A percentile compares a stretch with the other conserved stretches of the same genome.
Evolutionary conservation across 1,139 yeast genomes (phyloP).

Genomic region (Debaryomyces subglobosus): DNA sequence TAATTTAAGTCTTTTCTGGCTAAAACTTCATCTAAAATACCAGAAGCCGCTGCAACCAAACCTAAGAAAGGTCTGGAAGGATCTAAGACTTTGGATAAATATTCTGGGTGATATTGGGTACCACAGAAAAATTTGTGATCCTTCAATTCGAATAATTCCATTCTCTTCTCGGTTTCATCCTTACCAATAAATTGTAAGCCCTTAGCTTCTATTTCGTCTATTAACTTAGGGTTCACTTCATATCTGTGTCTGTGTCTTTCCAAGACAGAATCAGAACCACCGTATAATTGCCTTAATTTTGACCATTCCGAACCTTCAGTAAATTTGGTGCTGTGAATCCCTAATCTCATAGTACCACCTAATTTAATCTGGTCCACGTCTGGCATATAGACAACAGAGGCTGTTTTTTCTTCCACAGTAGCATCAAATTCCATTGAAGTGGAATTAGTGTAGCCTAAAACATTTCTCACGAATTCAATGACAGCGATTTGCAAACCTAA

Average conservation of each 20-base stretch:
- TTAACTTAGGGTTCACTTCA: conserved; percentile 88
- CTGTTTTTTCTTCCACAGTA: conserved; percentile 59
- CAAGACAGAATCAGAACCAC: conserved; percentile 64
- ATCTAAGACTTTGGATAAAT: conserved; percentile 90
- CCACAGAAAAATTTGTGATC: conserved; percentile 91
- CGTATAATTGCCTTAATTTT: conserved; percentile 78
- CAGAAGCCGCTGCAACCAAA: conserved; percentile 89
- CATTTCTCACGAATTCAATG: conserved; percentile 87
- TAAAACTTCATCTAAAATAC: conserved; percentile 68
- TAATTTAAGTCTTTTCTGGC: conserved; percentile 45
- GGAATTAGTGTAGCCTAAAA: conserved; percentile 68
- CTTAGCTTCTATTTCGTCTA: conserved; percentile 65
- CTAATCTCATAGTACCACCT: conserved; percentile 99
- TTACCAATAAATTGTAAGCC: conserved; percentile 92
- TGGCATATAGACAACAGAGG: conserved; percentile 96
- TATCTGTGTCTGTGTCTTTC: conserved; percentile 99
- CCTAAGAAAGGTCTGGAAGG: conserved; percentile 98
- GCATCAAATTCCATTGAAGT: conserved; percentile 87
- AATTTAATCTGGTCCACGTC: conserved; percentile 93
- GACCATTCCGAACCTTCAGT: conserved; percentile 70
- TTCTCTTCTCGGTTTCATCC: conserved; percentile 86
- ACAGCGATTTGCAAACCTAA: conserved; percentile 97
- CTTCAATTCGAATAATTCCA: conserved; percentile 87
- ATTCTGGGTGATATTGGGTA: conserved; percentile 98
- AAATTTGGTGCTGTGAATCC: conserved; percentile 88